A percentile compares a stretch with the other conserved stretches of the same genome.
These are phyloP conservation scores for Tilletia setariae DNA, from an alignment of 1,284 basidiomycete species.

Conservation along the genomic window DNA sequence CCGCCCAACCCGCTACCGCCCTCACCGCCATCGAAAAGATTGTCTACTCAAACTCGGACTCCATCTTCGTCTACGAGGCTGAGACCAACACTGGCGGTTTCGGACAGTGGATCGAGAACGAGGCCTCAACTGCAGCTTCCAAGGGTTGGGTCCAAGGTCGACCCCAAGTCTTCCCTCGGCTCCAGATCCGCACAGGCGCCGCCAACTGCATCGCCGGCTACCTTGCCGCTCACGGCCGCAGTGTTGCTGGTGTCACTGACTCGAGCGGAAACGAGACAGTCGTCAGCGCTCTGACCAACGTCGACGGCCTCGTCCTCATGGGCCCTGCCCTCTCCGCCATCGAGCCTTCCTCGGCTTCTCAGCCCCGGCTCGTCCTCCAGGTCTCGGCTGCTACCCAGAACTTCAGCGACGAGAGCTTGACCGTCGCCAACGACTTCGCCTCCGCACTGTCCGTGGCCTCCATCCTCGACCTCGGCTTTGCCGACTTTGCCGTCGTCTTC, in stretches of 20 bases:
- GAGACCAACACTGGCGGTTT: constrained; percentile 42
- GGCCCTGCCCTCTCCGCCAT: constrained; percentile 46
- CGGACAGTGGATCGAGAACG: constrained; percentile 44
- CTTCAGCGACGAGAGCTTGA: constrained; percentile 28
- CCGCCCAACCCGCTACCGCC: constrained; percentile 27
- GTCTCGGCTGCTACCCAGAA: constrained; percentile 48
- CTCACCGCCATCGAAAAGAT: constrained; percentile 45
- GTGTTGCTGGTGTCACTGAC: constrained; percentile 27
- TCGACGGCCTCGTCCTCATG: constrained; percentile 47
- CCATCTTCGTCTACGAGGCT: constrained; percentile 53
- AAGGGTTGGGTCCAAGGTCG: constrained; percentile 35
- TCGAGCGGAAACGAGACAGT: constrained; percentile 28
- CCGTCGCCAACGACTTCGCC: constrained; percentile 51
- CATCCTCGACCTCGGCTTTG: constrained; percentile 24
- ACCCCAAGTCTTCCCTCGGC: constrained; percentile 41
- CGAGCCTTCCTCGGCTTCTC: constrained; percentile 24
- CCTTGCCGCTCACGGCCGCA: constrained; percentile 33
- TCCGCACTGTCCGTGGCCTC: constrained; percentile 44
- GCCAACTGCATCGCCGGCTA: constrained; percentile 50
- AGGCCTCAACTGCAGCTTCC: constrained; percentile 29
- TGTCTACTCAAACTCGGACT: constrained; percentile 43
- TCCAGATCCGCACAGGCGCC: constrained; percentile 64
- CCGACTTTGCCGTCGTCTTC: constrained; percentile 43
- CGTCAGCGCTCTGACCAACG: constrained; percentile 51
- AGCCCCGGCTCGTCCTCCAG: constrained; percentile 48